Conservation (phyloP, 2,329 filamentous ascomycete species). For the Hypomyces rosellus region DNA sequence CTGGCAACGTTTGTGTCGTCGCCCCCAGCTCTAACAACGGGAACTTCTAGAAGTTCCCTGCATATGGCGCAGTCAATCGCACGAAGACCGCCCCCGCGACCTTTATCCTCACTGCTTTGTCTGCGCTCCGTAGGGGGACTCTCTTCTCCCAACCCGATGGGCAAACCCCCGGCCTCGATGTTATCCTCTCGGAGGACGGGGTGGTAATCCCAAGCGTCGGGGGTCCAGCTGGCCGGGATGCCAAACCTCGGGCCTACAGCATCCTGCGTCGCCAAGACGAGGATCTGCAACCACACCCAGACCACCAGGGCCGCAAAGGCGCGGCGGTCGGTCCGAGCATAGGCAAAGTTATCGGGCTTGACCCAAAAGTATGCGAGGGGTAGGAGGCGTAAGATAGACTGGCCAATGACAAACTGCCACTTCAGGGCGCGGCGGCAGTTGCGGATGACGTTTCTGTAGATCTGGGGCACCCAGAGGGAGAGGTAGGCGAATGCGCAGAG, state of each 20-base stretch:
- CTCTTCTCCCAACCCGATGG: slow-evolving; percentile 58
- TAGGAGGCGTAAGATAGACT: slow-evolving; percentile 69
- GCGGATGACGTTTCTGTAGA: slow-evolving; percentile 79
- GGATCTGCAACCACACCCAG: slow-evolving; percentile 86
- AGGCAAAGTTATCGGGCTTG: slow-evolving; percentile 71
- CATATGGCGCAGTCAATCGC: slow-evolving; percentile 93
- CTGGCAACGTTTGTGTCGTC: slow-evolving; percentile 53
- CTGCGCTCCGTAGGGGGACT: slow-evolving; percentile 20
- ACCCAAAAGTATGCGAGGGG: slow-evolving; percentile 85
- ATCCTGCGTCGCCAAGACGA: slow-evolving; percentile 73
- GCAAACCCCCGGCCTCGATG: slow-evolving; percentile 70
- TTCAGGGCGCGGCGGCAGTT: slow-evolving; percentile 88
- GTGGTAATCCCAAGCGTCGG: slow-evolving; percentile 91
- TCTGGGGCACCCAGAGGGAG: slow-evolving; percentile 89
- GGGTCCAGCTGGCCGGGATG: slow-evolving; percentile 60
- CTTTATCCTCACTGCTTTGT: slow-evolving; percentile 28
- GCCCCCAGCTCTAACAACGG: slow-evolving; percentile 60
- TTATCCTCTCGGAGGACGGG: slow-evolving; percentile 79
- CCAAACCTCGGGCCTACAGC: slow-evolving; percentile 85
- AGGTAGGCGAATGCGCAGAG: slow-evolving; percentile 67
- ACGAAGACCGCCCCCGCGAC: slow-evolving; percentile 27
- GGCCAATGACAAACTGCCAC: slow-evolving; percentile 84
- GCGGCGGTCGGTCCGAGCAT: slow-evolving; percentile 60
- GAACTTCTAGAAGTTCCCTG: slow-evolving; percentile 84
- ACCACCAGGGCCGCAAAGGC: slow-evolving; percentile 55